Base-by-base conservation (phyloP, 2,329 filamentous ascomycete genomes). In the Ophiostoma populinum region DNA sequence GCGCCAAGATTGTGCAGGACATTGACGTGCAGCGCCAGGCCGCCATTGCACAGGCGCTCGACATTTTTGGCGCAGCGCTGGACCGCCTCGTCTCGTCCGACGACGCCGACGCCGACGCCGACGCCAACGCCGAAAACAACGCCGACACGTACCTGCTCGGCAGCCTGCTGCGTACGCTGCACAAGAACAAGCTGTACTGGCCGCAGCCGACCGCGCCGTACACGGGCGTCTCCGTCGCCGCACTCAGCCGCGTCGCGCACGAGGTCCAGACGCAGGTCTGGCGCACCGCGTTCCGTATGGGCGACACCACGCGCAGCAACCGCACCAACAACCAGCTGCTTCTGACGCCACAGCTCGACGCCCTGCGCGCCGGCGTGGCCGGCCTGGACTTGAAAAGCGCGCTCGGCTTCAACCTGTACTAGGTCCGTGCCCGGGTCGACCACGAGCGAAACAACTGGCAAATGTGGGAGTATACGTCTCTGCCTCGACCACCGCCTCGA, bases 121-220 rank as follows among this genome's bases (percentile, higher is more conserved):
- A 48, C 36, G 39, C 10, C 9, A 48, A 43, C 36, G 24, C 43
- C 18, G 40, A 43, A 11, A 48, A 43, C 36, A 26, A 43, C 18
- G 40, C 44, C n/a, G 43, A 51, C 39, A 40, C 48, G 3, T 46
- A 49, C 29, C 34, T 53, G 12, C 47, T 52, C 1, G 51, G 48
- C 31, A 43, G 45, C 18, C 43, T 54, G 6, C 34, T 51, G 40
- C 46, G 47, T 29, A 46, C 51, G 7, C 44, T 55, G 33, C 45
- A 45, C 36, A 43, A 38, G 20, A 40, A 35, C 22, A 34, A 42
- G 4, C 40, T 48, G 8, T 29, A 43, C 9, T 52, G 49, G 49
- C 49, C 49, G 15, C 45, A 43, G 9, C 49, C 50, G 1, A 28
- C 42, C 0, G 37, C 35, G 22, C 48, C 51, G 4, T 50, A 47